A percentile compares a stretch with the other conserved stretches of the same genome.
phyloP scores from a whole-genome alignment of 352 stramenopile species.

The Phytophthora rubi region DNA sequence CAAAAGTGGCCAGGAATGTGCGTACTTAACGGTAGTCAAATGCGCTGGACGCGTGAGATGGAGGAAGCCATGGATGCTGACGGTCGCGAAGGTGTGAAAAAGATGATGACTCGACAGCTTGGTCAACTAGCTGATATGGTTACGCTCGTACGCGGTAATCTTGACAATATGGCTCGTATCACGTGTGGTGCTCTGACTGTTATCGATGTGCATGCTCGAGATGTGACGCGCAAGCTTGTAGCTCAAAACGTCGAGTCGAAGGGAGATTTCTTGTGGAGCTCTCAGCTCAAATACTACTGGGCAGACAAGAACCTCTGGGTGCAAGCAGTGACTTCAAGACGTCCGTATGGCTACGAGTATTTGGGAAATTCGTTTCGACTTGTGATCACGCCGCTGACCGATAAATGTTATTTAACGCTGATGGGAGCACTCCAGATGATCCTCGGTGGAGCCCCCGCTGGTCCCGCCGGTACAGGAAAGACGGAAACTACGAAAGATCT shows the following conservation, averaged over 20 bases:
- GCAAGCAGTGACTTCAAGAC: constrained; percentile 89
- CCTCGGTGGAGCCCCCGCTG: constrained; percentile 92
- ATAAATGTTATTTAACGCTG: constrained; percentile 97
- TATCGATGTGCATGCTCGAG: constrained; percentile 96
- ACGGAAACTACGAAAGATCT: constrained; percentile 96
- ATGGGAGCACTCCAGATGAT: constrained; percentile 97
- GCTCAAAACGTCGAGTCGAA: constrained; percentile 90
- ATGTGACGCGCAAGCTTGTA: constrained; percentile 94
- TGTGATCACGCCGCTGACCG: constrained; percentile 96
- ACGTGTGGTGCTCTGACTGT: constrained; percentile 93
- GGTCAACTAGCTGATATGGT: constrained; percentile 95
- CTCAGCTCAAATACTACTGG: constrained; percentile 95
- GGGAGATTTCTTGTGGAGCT: constrained; percentile 89
- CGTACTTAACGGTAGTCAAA: constrained; percentile 92
- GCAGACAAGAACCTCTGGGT: constrained; percentile 86
- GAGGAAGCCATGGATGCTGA: constrained; percentile 84
- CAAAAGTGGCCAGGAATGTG: constrained; percentile 93
- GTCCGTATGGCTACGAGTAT: constrained; percentile 97
- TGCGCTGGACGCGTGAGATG: constrained; percentile 94
- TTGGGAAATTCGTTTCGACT: constrained; percentile 96
- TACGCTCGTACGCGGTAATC: constrained; percentile 88
- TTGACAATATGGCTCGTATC: constrained; percentile 88
- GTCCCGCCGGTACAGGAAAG: constrained; percentile 94
- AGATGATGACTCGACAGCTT: constrained; percentile 86
- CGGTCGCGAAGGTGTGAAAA: constrained; percentile 75